Evolutionary conservation across 2,329 filamentous ascomycete genomes (phyloP).

Genomic region (Chalaropsis thielavioides): DNA sequence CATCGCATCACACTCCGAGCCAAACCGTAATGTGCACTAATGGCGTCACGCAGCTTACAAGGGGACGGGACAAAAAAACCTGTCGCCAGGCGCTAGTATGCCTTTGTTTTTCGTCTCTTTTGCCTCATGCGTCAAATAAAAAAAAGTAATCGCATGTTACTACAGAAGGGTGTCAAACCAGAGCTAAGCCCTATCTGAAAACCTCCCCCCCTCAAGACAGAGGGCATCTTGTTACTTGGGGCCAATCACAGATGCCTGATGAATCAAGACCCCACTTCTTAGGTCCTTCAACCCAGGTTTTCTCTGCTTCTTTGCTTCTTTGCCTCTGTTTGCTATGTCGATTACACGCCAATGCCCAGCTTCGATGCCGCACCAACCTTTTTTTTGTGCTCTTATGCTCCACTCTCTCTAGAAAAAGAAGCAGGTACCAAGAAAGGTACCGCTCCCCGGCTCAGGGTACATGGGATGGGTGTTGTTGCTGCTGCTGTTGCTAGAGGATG

Average conservation of each 20-base stretch:
- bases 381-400: background rate
- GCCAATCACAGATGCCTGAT: background rate
- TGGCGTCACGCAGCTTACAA: background rate
- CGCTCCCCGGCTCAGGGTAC: slow-evolving; percentile 2
- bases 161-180: slow-evolving; percentile 3
- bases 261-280: background rate
- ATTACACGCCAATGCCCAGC: too few relatives aligned
- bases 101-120: background rate
- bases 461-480: background rate
- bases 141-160: background rate
- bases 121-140: background rate
- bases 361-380: background rate
- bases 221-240: background rate
- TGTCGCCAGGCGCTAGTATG: background rate
- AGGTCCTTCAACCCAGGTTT: background rate
- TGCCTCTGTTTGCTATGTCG: background rate
- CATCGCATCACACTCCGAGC: too few relatives aligned
- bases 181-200: slow-evolving; percentile 1
- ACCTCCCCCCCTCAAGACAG: background rate
- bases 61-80: background rate
- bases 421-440: slow-evolving; percentile 12
- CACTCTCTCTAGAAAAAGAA: slow-evolving; percentile 5
- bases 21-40: too few relatives aligned
- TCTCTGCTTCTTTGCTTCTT: background rate
- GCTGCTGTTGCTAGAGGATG: background rate